Evolutionary conservation across 73 alveolate genomes (phyloP).

Genomic region (Paramecium octaurelia): DNA sequence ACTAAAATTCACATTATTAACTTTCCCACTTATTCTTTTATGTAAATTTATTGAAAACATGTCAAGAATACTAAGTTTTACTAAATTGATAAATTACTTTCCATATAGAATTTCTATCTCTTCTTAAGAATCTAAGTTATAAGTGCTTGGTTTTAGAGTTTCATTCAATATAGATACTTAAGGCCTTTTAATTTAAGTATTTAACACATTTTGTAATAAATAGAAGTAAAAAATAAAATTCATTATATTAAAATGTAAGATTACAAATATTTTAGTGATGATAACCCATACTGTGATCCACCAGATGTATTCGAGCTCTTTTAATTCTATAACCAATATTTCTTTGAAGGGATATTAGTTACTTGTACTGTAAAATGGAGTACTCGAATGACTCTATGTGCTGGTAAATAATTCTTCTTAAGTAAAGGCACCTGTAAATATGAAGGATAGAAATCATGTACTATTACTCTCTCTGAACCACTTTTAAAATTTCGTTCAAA

Average conservation of each 20-base stretch:
- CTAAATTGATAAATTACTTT: background rate
- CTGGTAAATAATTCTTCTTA: slow-evolving; percentile 64
- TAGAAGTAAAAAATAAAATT: background rate
- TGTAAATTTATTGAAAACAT: background rate
- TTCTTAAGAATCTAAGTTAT: background rate
- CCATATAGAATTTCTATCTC: background rate
- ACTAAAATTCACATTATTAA: background rate
- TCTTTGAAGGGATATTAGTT: slow-evolving; percentile 63
- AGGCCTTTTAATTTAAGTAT: background rate
- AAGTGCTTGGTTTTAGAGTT: background rate
- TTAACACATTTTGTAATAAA: background rate
- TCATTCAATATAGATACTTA: background rate
- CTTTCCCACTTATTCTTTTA: background rate
- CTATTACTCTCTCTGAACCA: slow-evolving; percentile 76
- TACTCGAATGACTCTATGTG: slow-evolving; percentile 88
- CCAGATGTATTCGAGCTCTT: slow-evolving; percentile 71
- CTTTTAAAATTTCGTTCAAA: slow-evolving; percentile 78
- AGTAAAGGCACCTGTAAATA: slow-evolving; percentile 64
- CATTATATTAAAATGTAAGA: background rate
- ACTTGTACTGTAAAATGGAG: slow-evolving; percentile 74
- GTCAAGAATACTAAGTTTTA: background rate
- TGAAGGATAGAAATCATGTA: slow-evolving; percentile 69
- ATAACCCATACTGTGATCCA: slow-evolving; percentile 47
- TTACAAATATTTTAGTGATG: slow-evolving; percentile 25
- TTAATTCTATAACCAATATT: slow-evolving; percentile 57